These are phyloP conservation scores for Cladophialophora yegresii DNA, from an alignment of 2,329 filamentous ascomycete genomes.

Conservation along the genomic window DNA sequence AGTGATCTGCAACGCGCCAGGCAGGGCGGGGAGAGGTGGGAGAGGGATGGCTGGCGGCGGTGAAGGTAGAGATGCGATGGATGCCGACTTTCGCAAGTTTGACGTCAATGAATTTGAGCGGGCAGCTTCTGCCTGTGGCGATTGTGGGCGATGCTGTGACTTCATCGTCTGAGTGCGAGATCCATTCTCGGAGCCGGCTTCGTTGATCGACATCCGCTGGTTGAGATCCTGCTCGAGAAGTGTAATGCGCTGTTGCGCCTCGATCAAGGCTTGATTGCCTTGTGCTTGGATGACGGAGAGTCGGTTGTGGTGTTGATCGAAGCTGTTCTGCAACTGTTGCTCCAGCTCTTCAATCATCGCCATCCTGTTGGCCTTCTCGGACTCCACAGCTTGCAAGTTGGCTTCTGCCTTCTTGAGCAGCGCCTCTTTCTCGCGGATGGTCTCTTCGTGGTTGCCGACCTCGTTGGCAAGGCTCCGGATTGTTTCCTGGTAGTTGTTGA, in stretches of 20 bases:
- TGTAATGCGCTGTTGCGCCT: conserved; percentile 67
- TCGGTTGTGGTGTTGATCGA: conserved; percentile 91
- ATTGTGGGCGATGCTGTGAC: conserved; percentile 40
- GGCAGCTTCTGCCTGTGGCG: conserved; percentile 53
- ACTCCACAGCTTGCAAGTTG: conserved; percentile 53
- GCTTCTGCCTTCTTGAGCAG: conserved; percentile 51
- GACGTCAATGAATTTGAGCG: conserved; percentile 63
- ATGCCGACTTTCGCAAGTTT: conserved; percentile 80
- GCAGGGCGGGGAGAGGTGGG: conserved; percentile 75
- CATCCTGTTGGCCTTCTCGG: conserved; percentile 84
- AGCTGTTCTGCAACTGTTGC: conserved; percentile 92
- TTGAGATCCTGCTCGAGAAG: conserved; percentile 67
- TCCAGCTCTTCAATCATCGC: conserved; percentile 93
- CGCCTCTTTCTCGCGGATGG: conserved; percentile 48
- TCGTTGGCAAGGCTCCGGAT: conserved; percentile 57
- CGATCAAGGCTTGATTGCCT: conserved; percentile 73
- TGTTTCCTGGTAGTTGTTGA: conserved; percentile 53
- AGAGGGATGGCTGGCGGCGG: conserved; percentile 95
- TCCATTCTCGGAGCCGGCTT: conserved; percentile 45
- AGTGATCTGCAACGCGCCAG: conserved; percentile 40
- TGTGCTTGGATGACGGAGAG: conserved; percentile 79
- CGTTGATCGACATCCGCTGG: conserved; percentile 49
- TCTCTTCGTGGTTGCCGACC: conserved; percentile 51
- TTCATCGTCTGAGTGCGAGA: conserved; percentile 37
- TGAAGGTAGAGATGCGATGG: conserved; percentile 81